Percentiles rank a stretch among this genome's conserved stretches.
Conservation (phyloP, 1,284 basidiomycete species). For the Chalciporus sp. region DNA sequence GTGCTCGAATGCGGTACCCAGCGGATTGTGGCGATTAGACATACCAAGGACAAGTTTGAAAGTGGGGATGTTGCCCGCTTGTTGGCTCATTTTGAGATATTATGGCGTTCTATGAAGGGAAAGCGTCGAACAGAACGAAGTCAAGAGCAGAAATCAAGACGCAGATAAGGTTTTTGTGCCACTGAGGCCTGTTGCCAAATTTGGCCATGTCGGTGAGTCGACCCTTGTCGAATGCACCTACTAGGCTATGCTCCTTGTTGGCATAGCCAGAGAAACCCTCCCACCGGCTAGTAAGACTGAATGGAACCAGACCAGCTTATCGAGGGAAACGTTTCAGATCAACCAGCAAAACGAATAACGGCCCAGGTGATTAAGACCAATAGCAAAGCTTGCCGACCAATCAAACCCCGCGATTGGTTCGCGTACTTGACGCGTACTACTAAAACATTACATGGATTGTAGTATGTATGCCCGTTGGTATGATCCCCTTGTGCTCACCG, state of each 20-base stretch:
- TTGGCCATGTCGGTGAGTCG: constrained; percentile 22
- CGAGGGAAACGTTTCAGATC: neutral
- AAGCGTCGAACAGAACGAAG: constrained; percentile 21
- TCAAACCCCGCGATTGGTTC: too few relatives aligned
- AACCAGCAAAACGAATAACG: neutral
- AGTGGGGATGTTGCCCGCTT: constrained; percentile 62
- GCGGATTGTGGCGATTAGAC: constrained; percentile 33
- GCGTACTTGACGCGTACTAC: too few relatives aligned
- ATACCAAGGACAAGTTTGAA: constrained; percentile 98
- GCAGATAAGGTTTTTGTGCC: constrained; percentile 40
- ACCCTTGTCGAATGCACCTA: neutral
- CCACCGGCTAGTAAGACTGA: neutral
- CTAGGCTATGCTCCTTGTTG: neutral
- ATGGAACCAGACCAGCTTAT: neutral
- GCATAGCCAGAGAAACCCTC: neutral
- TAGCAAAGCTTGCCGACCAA: too few relatives aligned
- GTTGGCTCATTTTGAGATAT: constrained; percentile 42
- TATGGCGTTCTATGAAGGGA: constrained; percentile 27
- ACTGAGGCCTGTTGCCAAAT: constrained; percentile 26
- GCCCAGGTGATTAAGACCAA: neutral
- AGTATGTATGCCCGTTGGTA: too few relatives aligned
- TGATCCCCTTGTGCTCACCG: too few relatives aligned
- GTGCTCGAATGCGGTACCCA: constrained; percentile 10
- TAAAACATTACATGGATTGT: too few relatives aligned
- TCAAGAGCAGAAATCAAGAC: constrained; percentile 37